Base-by-base conservation (phyloP, 2,329 filamentous ascomycete species). In the Trichoderma lentiforme region DNA sequence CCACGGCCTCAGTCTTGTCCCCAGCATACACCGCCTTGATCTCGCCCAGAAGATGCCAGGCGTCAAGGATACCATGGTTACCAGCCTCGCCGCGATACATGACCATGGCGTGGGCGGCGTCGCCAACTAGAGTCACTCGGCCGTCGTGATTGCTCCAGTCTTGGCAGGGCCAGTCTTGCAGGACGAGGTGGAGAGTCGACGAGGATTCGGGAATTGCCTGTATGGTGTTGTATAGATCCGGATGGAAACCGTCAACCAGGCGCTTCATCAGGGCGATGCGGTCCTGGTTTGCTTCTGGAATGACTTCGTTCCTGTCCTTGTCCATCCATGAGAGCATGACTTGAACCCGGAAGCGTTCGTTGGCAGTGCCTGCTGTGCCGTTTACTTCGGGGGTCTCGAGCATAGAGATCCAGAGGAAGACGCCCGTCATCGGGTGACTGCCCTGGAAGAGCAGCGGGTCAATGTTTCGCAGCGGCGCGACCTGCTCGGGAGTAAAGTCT, bases 81-180 rank as follows among this genome's bases (percentile, higher is more conserved):
- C 77, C 79, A 1, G 78, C 82, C 67, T 83, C 81, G 30, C 82
- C 82, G 18, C 82, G 79, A 67, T 80, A 87, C 86, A 88, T 87
- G 34, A 86, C 87, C 87, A 89, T 89, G n/a, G 86, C 84, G 76
- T 89, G 87, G 0, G 86, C 86, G 2, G 86, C 84, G 75, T 89
- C 87, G 4, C 87, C 87, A 4, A 84, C 80, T 1, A 89, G 77
- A 1, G 85, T 85, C 3, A 86, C 82, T 1, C 81, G 79, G 4
- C 85, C 86, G 53, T 78, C 76, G 14, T 75, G 76, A 62, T 83
- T 84, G 72, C 84, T 78, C 84, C 85, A 86, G 7, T 77, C 75
- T 2, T 77, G 78, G 30, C 77, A 79, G 0, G 81, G 81, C 73
- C 82, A 80, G 73, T 84, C 82, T 51, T 79, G 78, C 3, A 82